Base-by-base conservation (phyloP, 2,329 filamentous ascomycete species). In the Penicillium sp. region DNA sequence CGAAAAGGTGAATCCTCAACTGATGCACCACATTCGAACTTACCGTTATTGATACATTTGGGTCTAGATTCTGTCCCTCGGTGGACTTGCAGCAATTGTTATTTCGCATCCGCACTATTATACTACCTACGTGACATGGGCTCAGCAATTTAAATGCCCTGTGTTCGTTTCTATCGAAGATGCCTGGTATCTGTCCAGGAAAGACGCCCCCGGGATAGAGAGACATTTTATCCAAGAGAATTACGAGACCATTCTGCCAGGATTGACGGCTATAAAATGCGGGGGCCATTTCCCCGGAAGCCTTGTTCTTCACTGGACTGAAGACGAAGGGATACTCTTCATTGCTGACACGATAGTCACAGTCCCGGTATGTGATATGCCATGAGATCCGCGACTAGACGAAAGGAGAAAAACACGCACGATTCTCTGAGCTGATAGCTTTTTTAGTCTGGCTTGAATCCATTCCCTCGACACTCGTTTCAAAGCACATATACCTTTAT, bases 51-150 rank as follows among this genome's bases (percentile, higher is more conserved):
- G 5, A 33, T 33, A 10, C n/a, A 5, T 40, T 40, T 19, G 36
- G 1, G 69, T n/a, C n/a, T n/a, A 72, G 52, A 84, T 93, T 63
- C 78, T 81, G 5, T 68, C 67, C 0, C 77, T 86, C 6, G 90
- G 90, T 39, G 89, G 88, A 0, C 67, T 95, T 11, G 76, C 77
- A 29, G 89, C 87, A 0, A 92, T 94, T 42, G 85, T 86, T 61
- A 90, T 92, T 58, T 87, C 83, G 10, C 89, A 95, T 72, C 91
- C 91, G 48, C 91, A 95, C 69, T 95, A 90, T 74, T 94, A 90
- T 74, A 86, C 86, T 13, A 89, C 89, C 3, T 87, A 91, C 69
- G 71, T 89, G 0, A 83, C 88, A 61, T 95, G 91, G 90, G 87
- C 88, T 0, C 68, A 77, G 40, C 79, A 80, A 0, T 93, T 94